Percentiles rank a stretch among this genome's conserved stretches.
Conservation (phyloP, 2,329 filamentous ascomycete species). For the Emericellopsis cladophorae region DNA sequence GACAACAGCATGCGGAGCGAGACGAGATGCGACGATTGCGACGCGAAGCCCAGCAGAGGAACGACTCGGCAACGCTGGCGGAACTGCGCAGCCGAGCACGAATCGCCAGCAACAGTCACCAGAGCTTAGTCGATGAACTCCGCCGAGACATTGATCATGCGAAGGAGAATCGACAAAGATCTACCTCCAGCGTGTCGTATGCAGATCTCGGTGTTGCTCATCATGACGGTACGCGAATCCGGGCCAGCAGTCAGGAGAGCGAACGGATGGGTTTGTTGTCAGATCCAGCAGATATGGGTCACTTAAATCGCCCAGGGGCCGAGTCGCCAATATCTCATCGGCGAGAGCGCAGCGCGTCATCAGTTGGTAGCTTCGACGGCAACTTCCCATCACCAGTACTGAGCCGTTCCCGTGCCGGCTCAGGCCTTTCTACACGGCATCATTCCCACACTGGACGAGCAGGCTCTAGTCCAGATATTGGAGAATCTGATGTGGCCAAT, state of each 20-base stretch:
- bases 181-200: constrained; percentile 66
- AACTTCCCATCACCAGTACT: constrained; percentile 26
- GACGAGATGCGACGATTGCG: constrained; percentile 61
- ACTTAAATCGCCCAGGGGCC: constrained; percentile 18
- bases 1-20: constrained; percentile 63
- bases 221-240: constrained; percentile 64
- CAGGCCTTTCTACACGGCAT: constrained; percentile 28
- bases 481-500: constrained; percentile 36
- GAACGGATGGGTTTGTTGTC: constrained; percentile 60
- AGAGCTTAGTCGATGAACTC: constrained; percentile 47
- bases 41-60: constrained; percentile 57
- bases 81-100: constrained; percentile 48
- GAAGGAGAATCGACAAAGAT: constrained; percentile 47
- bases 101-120: constrained; percentile 29
- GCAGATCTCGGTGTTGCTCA: constrained; percentile 63
- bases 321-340: constrained; percentile 21
- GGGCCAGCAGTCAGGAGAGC: constrained; percentile 61
- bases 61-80: constrained; percentile 58
- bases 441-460: constrained; percentile 18
- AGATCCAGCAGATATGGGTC: constrained; percentile 51
- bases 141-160: constrained; percentile 42
- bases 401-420: constrained; percentile 25
- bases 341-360: constrained; percentile 37
- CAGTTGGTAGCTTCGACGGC: constrained; percentile 40
- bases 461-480: constrained; percentile 39